These are phyloP conservation scores for Candida xyloterini DNA, from an alignment of 805 yeast species.

Conservation along the genomic window DNA sequence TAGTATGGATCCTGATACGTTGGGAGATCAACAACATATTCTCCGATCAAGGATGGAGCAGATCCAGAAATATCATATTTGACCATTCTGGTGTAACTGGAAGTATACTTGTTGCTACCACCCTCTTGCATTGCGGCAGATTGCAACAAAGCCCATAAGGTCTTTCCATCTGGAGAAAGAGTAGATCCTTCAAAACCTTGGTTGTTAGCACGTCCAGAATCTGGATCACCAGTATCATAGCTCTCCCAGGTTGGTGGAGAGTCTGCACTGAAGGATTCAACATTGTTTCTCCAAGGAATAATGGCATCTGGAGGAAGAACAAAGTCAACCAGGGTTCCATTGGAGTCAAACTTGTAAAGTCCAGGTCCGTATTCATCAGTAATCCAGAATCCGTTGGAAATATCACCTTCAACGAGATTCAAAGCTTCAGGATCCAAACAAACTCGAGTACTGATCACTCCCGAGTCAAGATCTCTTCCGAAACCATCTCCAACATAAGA, in stretches of 20 bases:
- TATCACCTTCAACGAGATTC: slow-evolving; percentile 28
- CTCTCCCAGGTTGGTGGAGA: slow-evolving; percentile 28
- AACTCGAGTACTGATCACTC: slow-evolving; percentile 24
- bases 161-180: slow-evolving; percentile 31
- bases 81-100: slow-evolving; percentile 24
- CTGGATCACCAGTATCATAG: slow-evolving; percentile 25
- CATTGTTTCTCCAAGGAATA: slow-evolving; percentile 28
- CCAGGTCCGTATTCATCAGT: slow-evolving; percentile 36
- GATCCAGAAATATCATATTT: slow-evolving; percentile 27
- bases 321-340: slow-evolving; percentile 27
- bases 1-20: slow-evolving; percentile 23
- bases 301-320: slow-evolving; percentile 31
- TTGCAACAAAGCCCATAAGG: slow-evolving; percentile 28
- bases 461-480: slow-evolving; percentile 23
- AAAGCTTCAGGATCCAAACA: slow-evolving; percentile 33
- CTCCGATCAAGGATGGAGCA: slow-evolving; percentile 24
- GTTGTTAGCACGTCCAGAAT: slow-evolving; percentile 30
- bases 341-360: slow-evolving; percentile 26
- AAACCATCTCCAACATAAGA: slow-evolving; percentile 32
- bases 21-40: slow-evolving; percentile 31
- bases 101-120: slow-evolving; percentile 25
- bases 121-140: slow-evolving; percentile 34
- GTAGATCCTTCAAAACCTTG: slow-evolving; percentile 34
- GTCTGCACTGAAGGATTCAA: slow-evolving; percentile 25
- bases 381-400: slow-evolving; percentile 33